Base-by-base conservation (phyloP, 495 filamentous ascomycete species). In the Lindgomyces ingoldianus region DNA sequence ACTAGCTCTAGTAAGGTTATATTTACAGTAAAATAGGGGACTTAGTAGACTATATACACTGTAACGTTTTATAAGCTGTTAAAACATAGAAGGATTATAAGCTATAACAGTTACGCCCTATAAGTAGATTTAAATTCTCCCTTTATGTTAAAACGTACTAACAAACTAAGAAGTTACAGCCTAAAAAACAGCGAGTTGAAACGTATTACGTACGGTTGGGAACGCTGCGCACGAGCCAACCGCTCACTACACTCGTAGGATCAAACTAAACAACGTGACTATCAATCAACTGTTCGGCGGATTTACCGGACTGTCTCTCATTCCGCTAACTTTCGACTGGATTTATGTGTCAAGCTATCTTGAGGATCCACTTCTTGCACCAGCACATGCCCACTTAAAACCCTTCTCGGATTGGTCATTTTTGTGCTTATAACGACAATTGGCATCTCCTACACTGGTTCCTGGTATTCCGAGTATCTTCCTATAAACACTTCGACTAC, bases 251-350 rank as follows among this genome's bases (percentile, higher is more conserved):
- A 18, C 19, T 22, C 33, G 16, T 11, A 54, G 77, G 79, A 83
- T 83, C 68, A 78, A 78, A 62, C 82, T 81, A 6, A 69, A 82
- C 22, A 81, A 77, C 42, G 53, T 67, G 10, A 66, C 82, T 19
- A 57, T 83, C 53, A 84, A 84, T 57, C 81, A 87, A 70, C 74
- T 86, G 1, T 86, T 86, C 53, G 85, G 85, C 27, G 84, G 84
- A 1, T 83, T 72, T 63, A 83, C 82, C 3, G 85, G 85, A 0
- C 70, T 88, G 14, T 85, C 83, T 0, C 70, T 88, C 21, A 76
- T 87, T 12, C 85, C 85, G 0, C 81, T 88, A 30, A 86, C 84
- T 0, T 86, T 87, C 60, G 87, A 90, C 76, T 90, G 88, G 88
- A 84, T 83, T 3, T 83, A 85, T 53, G 77, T 90, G 59, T 81